phyloP scores from a whole-genome alignment of 192 early-diverging fungal genomes.

The Gaertneriomyces sp. region DNA sequence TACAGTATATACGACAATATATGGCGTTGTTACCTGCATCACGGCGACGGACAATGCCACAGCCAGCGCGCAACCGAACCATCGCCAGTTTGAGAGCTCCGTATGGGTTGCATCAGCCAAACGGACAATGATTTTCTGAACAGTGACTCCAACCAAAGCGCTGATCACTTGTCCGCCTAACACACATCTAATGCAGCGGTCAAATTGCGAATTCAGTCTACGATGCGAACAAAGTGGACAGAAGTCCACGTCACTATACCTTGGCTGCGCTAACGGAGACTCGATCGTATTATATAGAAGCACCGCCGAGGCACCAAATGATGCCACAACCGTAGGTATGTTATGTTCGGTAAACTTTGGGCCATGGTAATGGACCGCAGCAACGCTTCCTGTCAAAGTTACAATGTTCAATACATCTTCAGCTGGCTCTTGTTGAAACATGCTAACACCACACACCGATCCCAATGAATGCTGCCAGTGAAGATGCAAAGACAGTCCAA shows the following conservation, averaged over 20 bases:
- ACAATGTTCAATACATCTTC: background rate
- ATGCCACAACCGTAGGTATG: constrained; percentile 37
- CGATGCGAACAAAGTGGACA: background rate
- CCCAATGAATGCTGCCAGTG: constrained; percentile 10
- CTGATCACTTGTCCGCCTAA: constrained; percentile 17
- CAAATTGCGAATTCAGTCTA: background rate
- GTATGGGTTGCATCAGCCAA: constrained; percentile 14
- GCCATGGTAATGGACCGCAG: constrained; percentile 9
- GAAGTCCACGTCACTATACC: background rate
- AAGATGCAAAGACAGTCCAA: constrained; percentile 1
- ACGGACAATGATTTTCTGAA: constrained; percentile 15
- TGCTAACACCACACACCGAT: constrained; percentile 4
- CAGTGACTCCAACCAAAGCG: constrained; percentile 13
- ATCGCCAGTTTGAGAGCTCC: constrained; percentile 10
- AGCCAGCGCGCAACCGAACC: constrained; percentile 15
- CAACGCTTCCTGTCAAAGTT: background rate
- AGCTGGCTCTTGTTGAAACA: background rate
- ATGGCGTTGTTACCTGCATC: constrained; percentile 13
- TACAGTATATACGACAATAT: background rate
- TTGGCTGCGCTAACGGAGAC: constrained; percentile 16
- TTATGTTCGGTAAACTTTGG: background rate
- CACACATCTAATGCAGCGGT: constrained; percentile 5
- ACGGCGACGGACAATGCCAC: constrained; percentile 24
- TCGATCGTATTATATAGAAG: constrained; percentile 12
- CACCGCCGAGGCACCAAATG: constrained; percentile 14